Base-by-base conservation (phyloP, 129 eudicot species). In the Smallanthus sonchifolius region DNA sequence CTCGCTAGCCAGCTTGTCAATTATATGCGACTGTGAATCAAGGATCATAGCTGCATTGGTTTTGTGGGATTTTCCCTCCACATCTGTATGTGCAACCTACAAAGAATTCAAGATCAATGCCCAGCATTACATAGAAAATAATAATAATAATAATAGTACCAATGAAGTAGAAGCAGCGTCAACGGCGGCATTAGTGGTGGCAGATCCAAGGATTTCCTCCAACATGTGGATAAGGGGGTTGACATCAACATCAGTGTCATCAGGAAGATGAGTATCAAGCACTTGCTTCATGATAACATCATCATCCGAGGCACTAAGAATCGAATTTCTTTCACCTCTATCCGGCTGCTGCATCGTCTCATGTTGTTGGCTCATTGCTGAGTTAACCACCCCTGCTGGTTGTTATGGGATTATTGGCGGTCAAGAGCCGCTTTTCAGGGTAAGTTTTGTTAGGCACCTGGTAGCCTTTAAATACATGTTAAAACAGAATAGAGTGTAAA, bases 241-340 rank as follows among this genome's bases (percentile, higher is more conserved):
- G 76, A 89, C 83, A 59, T 89, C 77, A 60, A 86, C 48, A 34
- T 73, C 64, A n/a, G 86, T 77, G 71, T 85, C 85, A 80, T 83
- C 96, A 43, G 96, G 92, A 43, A 67, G 37, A 81, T 89, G 92
- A 10, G 84, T 74, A 11, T 77, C 83, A 34, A 71, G 20, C 52
- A 89, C 76, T 65, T 89, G 96, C 78, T 57, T 86, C 81, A 79
- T 80, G 78, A 87, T 84, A 68, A 81, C 83, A 64, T 75, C 83
- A 32, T 89, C 96, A 24, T 89, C 92, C 3, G 96, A 80, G 10
- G 86, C 84, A 57, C 76, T 68, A 47, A 86, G 79, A 70, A 86
- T 74, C 30, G 81, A 76, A 76, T 75, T 80, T 35, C 85, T 60
- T 24, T 83, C 87, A 75, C 74, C 82, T 51, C 54, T 75, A 65